phyloP scores from a whole-genome alignment of 2,329 filamentous ascomycete species.

The Trichophyton benhamiae region DNA sequence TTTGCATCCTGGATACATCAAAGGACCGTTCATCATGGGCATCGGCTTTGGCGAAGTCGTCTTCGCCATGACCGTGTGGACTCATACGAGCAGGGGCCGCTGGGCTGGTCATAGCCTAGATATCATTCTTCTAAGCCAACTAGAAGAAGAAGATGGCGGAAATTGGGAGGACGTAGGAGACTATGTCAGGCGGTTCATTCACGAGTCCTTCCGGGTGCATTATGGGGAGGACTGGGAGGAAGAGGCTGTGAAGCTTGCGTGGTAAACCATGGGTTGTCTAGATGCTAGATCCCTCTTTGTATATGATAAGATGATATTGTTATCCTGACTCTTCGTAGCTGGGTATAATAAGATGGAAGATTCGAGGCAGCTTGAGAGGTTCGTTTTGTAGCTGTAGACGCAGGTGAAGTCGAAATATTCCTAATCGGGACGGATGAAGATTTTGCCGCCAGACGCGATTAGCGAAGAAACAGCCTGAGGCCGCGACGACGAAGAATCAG shows the following conservation, averaged over 20 bases:
- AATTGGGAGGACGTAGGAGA: neutral
- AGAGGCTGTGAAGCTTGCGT: neutral
- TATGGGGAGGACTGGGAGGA: neutral
- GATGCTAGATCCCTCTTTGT: neutral
- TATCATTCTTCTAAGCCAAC: neutral
- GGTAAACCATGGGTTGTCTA: neutral
- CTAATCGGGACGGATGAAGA: neutral
- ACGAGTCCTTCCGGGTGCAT: neutral
- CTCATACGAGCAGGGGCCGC: neutral
- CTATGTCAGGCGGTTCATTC: no score
- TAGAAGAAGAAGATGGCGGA: neutral
- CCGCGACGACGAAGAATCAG: neutral
- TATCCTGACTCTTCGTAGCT: neutral
- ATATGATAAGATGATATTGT: neutral
- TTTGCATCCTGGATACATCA: neutral
- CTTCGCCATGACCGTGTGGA: neutral
- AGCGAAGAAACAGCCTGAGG: neutral
- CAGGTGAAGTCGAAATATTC: neutral
- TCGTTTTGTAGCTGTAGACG: neutral
- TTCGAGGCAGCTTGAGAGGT: no score
- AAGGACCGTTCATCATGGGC: neutral
- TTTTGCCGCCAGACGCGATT: neutral
- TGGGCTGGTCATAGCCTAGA: neutral
- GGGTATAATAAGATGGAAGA: neutral
- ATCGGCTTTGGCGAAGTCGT: neutral